Evolutionary conservation across 108 stramenopile species (phyloP), one percentile per base, ranked within the genome.

Genomic region (Poteriospumella lacustris): DNA sequence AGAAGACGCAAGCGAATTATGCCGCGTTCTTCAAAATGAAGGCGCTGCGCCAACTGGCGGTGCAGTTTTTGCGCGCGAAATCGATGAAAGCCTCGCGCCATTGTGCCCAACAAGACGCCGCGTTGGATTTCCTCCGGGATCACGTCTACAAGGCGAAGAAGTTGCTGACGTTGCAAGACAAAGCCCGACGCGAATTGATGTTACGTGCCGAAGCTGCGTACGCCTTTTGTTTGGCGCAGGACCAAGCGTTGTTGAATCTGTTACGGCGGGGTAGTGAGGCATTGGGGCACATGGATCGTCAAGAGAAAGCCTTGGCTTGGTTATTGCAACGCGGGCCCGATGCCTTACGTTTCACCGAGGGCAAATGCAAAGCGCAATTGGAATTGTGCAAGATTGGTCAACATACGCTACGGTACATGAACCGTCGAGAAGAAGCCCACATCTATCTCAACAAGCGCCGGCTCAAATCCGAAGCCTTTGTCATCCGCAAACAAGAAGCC

Each of bases 11-110:
- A 64, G 44, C 70, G 26, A 38, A 73, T 19, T 56, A 52, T 56
- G 12, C 70, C 42, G 9, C 3, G 5, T 19, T 73, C 9, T 73
- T 12, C 36, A 73, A 73, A 56, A 42, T 73, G 26, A 73, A 42
- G 9, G 24, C 9, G 19, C 41, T 12, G 36, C 44, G 33, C 28
- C 9, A 52, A 42, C 43, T 3, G 9, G 41, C 70, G 36, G 3
- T 73, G 33, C 26, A 3, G 9, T 44, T 26, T 52, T 24, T 73
- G 5, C 12, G 36, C 9, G 33, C 38, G 31, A 44, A 34, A 12
- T 3, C 70, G 5, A 56, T 15, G 28, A 42, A 29, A 29, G 5
- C 70, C 42, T 3, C 31, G 5, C 26, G 33, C 44, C 43, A 73
- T 52, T 12, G 9, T 44, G 70, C 47, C 9, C 26, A 39, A 38